Evolutionary conservation across 805 yeast genomes (phyloP).

Genomic region (Brettanomyces nanus): DNA sequence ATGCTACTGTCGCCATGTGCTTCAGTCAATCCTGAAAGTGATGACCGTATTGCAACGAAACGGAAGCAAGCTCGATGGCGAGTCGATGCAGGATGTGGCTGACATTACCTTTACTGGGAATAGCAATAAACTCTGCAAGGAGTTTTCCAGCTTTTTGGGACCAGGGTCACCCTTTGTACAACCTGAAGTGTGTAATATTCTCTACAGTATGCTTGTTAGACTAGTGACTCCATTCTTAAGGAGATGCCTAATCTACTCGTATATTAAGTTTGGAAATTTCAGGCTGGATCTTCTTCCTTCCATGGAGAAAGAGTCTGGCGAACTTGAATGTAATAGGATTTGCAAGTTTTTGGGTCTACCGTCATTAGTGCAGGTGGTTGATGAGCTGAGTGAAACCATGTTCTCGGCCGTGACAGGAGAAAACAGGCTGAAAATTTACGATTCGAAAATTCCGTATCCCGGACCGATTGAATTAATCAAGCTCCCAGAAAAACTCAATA

Average conservation of each 20-base stretch:
- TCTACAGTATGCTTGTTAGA: constrained; percentile 49
- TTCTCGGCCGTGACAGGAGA: constrained; percentile 6
- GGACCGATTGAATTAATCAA: constrained; percentile 51
- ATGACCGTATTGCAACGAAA: constrained; percentile 10
- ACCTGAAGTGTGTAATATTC: constrained; percentile 28
- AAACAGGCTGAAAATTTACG: constrained; percentile 7
- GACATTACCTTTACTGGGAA: constrained; percentile 1
- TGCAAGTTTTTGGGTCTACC: constrained; percentile 44
- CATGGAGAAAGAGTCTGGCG: constrained; percentile 4
- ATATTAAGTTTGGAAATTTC: constrained; percentile 34
- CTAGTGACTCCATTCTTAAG: constrained; percentile 59
- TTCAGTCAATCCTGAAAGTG: constrained; percentile 33
- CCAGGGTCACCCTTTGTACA: constrained; percentile 10
- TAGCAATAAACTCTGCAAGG: constrained; percentile 9
- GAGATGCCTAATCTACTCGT: constrained; percentile 48
- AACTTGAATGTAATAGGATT: constrained; percentile 47
- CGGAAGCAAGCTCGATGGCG: background rate
- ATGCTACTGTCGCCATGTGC: constrained; percentile 44
- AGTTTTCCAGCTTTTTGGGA: constrained; percentile 20
- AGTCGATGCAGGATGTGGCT: constrained; percentile 1
- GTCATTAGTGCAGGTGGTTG: constrained; percentile 21
- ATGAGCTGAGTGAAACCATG: constrained; percentile 9
- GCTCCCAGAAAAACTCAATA: constrained; percentile 61
- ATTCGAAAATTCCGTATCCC: constrained; percentile 46
- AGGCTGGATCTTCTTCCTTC: constrained; percentile 8